phyloP scores from a whole-genome alignment of 2,329 filamentous ascomycete genomes.

The Diplodia sapinea region DNA sequence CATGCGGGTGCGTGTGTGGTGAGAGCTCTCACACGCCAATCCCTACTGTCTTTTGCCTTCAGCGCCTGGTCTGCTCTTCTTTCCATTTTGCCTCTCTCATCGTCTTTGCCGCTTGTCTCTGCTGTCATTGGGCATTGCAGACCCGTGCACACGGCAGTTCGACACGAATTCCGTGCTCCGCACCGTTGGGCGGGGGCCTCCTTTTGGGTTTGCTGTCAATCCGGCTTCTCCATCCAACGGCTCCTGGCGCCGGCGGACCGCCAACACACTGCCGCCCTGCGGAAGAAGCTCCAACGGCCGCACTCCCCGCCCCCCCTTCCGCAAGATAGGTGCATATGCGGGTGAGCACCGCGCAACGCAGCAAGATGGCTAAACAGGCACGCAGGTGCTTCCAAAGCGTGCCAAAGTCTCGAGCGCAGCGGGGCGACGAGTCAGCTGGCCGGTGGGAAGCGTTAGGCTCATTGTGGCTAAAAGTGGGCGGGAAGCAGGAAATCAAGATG shows the following conservation, averaged over 20 bases:
- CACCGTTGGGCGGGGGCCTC: slow-evolving; percentile 2
- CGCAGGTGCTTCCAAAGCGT: slow-evolving; percentile 2
- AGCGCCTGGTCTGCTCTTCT: no score
- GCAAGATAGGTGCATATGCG: slow-evolving; percentile 17
- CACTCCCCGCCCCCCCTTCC: background rate
- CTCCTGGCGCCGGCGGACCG: slow-evolving; percentile 16
- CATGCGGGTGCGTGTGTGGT: background rate
- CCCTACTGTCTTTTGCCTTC: background rate
- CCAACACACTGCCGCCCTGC: slow-evolving; percentile 4
- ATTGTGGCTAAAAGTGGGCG: slow-evolving; percentile 1
- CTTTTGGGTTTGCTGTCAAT: slow-evolving; percentile 6
- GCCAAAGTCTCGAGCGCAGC: slow-evolving; percentile 3
- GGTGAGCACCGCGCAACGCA: slow-evolving; percentile 4
- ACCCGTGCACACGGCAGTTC: slow-evolving; percentile 3
- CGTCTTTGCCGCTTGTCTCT: background rate
- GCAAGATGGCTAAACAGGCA: background rate
- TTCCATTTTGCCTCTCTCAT: background rate
- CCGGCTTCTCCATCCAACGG: slow-evolving; percentile 11
- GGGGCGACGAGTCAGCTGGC: slow-evolving; percentile 21
- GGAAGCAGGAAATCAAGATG: background rate
- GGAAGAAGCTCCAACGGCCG: background rate
- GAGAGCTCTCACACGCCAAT: background rate
- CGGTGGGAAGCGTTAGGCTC: background rate
- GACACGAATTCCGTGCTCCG: slow-evolving; percentile 15
- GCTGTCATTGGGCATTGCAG: background rate